A percentile compares a stretch with the other conserved stretches of the same genome.
These are phyloP conservation scores for Didymellaceae sp. DNA, from an alignment of 2,329 filamentous ascomycete species.

Conservation along the genomic window DNA sequence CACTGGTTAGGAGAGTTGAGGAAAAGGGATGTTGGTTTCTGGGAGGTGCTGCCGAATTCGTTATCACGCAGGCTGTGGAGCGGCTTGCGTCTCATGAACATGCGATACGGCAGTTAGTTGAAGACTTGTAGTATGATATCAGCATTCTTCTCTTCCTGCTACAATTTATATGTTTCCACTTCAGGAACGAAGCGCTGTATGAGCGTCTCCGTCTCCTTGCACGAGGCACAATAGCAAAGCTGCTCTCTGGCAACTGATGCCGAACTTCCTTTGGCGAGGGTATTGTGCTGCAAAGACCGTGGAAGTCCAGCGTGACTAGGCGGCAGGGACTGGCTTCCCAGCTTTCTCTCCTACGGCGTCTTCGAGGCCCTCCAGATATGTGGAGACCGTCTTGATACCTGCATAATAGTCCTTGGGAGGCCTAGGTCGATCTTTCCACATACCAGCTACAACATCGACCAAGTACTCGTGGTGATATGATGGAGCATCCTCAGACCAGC, in stretches of 20 bases:
- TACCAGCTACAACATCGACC: neutral
- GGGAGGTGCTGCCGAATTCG: neutral
- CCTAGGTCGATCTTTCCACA: neutral
- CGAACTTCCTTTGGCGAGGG: no score
- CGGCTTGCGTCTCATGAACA: neutral
- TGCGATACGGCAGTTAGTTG: neutral
- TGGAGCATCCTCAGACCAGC: neutral
- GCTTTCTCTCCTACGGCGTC: neutral
- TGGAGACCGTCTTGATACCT: neutral
- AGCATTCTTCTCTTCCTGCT: no score
- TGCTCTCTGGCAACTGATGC: no score
- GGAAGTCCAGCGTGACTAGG: no score
- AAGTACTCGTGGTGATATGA: neutral
- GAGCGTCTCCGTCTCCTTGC: no score
- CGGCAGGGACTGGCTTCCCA: no score
- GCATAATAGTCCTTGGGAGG: neutral
- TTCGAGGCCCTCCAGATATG: neutral
- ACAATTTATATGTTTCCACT: no score
- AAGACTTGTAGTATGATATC: neutral
- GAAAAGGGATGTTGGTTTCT: conserved; percentile 8
- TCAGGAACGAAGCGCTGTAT: no score
- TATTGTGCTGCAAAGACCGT: no score
- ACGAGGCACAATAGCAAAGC: no score
- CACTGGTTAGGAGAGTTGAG: conserved; percentile 21
- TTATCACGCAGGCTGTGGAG: neutral